These are phyloP conservation scores for Colletotrichum incanum DNA, from an alignment of 2,329 filamentous ascomycete species.

Conservation along the genomic window DNA sequence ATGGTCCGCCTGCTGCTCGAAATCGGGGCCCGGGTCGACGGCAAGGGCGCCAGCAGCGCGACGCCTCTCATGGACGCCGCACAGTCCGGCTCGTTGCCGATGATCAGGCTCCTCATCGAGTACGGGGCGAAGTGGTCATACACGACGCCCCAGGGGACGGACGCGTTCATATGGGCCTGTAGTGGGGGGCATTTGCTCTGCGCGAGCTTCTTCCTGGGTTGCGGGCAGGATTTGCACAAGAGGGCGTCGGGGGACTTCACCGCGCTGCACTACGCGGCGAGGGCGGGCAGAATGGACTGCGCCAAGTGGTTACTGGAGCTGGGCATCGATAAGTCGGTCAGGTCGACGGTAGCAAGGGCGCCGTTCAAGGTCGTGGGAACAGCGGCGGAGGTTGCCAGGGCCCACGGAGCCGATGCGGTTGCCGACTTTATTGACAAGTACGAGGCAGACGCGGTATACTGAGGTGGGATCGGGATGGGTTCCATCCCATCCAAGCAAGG, in stretches of 20 bases:
- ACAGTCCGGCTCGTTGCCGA: constrained; percentile 11
- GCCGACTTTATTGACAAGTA: constrained; percentile 23
- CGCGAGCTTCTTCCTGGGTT: constrained; percentile 24
- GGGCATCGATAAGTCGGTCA: constrained; percentile 25
- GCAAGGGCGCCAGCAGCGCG: neutral
- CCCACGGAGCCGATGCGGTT: constrained; percentile 17
- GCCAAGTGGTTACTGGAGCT: constrained; percentile 38
- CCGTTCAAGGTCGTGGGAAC: constrained; percentile 28
- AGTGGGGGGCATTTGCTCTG: neutral
- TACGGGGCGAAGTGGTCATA: constrained; percentile 17
- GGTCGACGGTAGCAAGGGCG: constrained; percentile 3
- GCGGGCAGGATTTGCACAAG: constrained; percentile 16
- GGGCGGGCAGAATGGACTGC: constrained; percentile 1
- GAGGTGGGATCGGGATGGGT: no score
- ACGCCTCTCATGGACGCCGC: constrained; percentile 24
- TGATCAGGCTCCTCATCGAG: constrained; percentile 23
- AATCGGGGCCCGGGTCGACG: constrained; percentile 5
- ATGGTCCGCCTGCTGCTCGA: constrained; percentile 29
- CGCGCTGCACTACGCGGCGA: constrained; percentile 32
- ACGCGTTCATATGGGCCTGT: constrained; percentile 20
- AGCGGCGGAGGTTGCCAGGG: constrained; percentile 30
- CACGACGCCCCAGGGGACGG: constrained; percentile 21
- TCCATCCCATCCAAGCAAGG: neutral
- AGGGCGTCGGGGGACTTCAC: constrained; percentile 21
- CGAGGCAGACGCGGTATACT: neutral